Evolutionary conservation across 2,329 filamentous ascomycete species (phyloP), one percentile per base, ranked within the genome.

Genomic region (Cryoendolithus antarcticus): DNA sequence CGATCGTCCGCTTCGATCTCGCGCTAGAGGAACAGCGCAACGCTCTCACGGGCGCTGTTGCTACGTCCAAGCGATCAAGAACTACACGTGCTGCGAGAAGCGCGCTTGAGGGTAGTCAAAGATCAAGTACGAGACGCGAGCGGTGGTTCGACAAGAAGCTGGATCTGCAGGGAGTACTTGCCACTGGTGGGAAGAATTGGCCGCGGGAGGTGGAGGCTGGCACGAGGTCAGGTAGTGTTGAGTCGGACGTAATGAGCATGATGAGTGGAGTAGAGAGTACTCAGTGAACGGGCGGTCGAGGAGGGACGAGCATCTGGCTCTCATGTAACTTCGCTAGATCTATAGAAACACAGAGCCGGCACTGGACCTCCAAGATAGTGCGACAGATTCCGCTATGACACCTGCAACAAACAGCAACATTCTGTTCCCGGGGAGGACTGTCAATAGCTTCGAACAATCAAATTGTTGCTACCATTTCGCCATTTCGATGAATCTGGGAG

Each of bases 1-100:
- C 72, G 30, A 96, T 98, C 43, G 77, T 89, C 2, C 70, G 77
- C 0, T 82, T 80, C 54, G 89, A 96, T 50, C 65, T 76, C 12
- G 70, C 69, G 1, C 70, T 91, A 1, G 80, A 86, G 52, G 67
- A 75, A 44, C 75, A 85, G 47, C 74, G 85, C 8, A 76, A 75
- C 47, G 75, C 68, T 39, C 58, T 86, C 1, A 61, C 83, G 9
- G 73, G 72, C 5, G 72, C 70, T 0, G 58, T 58, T 2, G 59
- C 58, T 9, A 57, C 55, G 32, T 46, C 51, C 2, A 81, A 81
- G 54, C 69, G 77, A n/a, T 69, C 75, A 55, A 67, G 85, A 15
- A 86, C 72, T 2, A 93, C 86, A 0, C 66, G 85, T 39, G 76
- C 80, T 35, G 82, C 82, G 35, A 72, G 81, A 39, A 83, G 82